A percentile compares a stretch with the other conserved stretches of the same genome.
These are phyloP conservation scores for Coemansia sp. DNA, from an alignment of 192 early-diverging fungal genomes.

Conservation along the genomic window DNA sequence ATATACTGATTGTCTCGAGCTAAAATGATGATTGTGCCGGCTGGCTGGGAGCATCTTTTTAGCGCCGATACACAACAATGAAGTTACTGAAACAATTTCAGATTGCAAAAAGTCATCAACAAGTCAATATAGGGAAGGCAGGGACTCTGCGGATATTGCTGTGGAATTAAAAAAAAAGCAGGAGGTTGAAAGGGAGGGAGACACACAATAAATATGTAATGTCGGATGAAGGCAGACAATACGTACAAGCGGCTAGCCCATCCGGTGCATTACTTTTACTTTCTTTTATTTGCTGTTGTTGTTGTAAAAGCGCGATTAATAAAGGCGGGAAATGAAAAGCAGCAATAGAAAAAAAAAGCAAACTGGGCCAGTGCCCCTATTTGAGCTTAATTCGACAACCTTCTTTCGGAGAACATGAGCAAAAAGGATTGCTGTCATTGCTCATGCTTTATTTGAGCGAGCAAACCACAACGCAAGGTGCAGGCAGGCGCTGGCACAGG, in stretches of 20 bases:
- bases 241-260: not conserved
- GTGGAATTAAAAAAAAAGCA: not conserved
- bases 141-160: not conserved
- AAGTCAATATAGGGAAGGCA: not conserved
- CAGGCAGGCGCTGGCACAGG: not conserved
- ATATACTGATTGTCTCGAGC: conserved; percentile 5
- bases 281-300: not conserved
- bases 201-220: not conserved
- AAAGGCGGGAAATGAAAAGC: not conserved
- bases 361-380: not conserved
- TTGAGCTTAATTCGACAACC: not conserved
- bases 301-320: not conserved
- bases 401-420: not conserved
- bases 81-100: conserved; percentile 1
- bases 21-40: conserved; percentile 4
- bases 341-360: not conserved
- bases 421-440: not conserved
- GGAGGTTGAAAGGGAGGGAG: not conserved
- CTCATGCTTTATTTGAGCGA: not conserved
- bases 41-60: conserved; percentile 1
- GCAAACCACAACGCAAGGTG: not conserved
- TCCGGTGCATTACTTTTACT: not conserved
- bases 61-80: not conserved
- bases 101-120: not conserved
- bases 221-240: not conserved